phyloP scores from a whole-genome alignment of 805 yeast genomes.

The Candida germanica region DNA sequence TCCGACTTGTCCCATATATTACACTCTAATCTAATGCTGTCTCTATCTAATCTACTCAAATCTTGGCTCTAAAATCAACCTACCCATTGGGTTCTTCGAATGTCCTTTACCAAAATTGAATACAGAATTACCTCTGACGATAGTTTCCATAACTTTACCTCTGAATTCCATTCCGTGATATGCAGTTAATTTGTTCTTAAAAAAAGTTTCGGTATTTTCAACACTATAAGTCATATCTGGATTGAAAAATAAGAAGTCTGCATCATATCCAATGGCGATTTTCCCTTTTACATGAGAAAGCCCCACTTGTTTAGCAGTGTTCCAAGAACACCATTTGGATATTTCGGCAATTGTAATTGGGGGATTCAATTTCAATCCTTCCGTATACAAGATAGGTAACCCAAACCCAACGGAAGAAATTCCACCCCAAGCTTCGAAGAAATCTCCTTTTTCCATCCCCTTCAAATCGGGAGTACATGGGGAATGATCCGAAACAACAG shows the following conservation, averaged over 20 bases:
- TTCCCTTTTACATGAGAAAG: conserved; percentile 68
- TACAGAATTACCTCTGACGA: conserved; percentile 71
- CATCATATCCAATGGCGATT: conserved; percentile 74
- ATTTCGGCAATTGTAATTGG: conserved; percentile 59
- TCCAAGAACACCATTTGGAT: conserved; percentile 73
- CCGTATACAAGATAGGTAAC: conserved; percentile 75
- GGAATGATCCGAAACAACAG: conserved; percentile 93
- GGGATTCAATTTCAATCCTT: conserved; percentile 52
- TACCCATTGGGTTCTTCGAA: conserved; percentile 55
- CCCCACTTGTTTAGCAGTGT: conserved; percentile 87
- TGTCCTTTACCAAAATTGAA: conserved; percentile 58
- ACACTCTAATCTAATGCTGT: too few species aligned
- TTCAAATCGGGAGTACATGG: conserved; percentile 94
- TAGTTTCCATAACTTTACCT: conserved; percentile 78
- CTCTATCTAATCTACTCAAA: not conserved
- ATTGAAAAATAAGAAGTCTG: conserved; percentile 84
- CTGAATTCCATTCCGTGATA: conserved; percentile 66
- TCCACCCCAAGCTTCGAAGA: conserved; percentile 95
- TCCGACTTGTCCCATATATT: too few species aligned
- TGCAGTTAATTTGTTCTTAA: conserved; percentile 87
- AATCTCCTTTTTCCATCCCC: conserved; percentile 78
- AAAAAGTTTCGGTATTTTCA: conserved; percentile 54
- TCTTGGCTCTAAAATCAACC: conserved; percentile 60
- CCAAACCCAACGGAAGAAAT: conserved; percentile 92
- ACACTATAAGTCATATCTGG: conserved; percentile 50